Percentiles rank a stretch among this genome's conserved stretches.
phyloP scores from a whole-genome alignment of 176 grass and related monocot genomes.

The Secale cereale region DNA sequence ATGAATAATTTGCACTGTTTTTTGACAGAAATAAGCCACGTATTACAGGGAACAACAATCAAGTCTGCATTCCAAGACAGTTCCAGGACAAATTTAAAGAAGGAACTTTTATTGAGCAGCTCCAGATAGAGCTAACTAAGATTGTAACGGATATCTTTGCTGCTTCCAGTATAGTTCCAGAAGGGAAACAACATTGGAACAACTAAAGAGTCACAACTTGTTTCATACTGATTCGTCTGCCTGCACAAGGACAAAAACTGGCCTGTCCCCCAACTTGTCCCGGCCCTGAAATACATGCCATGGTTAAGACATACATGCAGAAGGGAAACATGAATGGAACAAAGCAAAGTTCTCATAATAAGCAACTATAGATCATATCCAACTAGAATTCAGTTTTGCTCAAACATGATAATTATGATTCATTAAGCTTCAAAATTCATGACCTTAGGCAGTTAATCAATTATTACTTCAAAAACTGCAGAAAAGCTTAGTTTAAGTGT shows the following conservation, averaged over 20 bases:
- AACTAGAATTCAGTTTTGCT: background rate
- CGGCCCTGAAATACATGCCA: conserved; percentile 56
- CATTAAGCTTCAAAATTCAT: background rate
- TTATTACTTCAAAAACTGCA: background rate
- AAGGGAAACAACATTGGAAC: background rate
- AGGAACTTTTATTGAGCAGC: conserved; percentile 32
- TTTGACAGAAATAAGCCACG: conserved; percentile 9
- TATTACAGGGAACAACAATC: conserved; percentile 26
- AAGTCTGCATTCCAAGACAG: conserved; percentile 28
- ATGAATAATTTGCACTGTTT: conserved; percentile 19
- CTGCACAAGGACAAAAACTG: conserved; percentile 78
- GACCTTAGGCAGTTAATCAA: background rate
- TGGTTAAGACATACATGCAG: conserved; percentile 8
- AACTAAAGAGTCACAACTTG: conserved; percentile 22
- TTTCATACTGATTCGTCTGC: conserved; percentile 34
- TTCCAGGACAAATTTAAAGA: conserved; percentile 26
- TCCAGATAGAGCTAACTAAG: conserved; percentile 22
- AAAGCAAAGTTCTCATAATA: background rate
- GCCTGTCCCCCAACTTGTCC: conserved; percentile 61
- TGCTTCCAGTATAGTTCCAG: conserved; percentile 20
- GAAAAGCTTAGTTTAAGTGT: background rate
- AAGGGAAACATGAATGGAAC: background rate
- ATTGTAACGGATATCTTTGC: conserved; percentile 5
- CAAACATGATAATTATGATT: background rate
- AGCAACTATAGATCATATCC: background rate